Base-by-base conservation (phyloP, 805 yeast species). In the Saturnispora saitoi region DNA sequence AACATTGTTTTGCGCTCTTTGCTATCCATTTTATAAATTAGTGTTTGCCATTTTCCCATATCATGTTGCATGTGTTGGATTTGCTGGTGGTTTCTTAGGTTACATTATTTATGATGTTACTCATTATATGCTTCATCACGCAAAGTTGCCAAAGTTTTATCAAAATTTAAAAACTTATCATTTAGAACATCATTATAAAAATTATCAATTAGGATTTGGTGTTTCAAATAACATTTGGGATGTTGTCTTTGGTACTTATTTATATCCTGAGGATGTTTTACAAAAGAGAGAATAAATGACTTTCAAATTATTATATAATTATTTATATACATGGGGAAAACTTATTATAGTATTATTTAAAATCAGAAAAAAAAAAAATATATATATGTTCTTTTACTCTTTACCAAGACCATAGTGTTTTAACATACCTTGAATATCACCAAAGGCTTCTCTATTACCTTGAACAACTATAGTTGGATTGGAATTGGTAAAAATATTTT, bases 201-300 rank as follows among this genome's bases (percentile, higher is more conserved):
- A 93, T 69, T 93, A 87, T 67, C 95, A 95, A 68, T 70, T 90
- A 58, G 99, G 98, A 1, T 93, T 90, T 58, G 99, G 99, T 57
- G 98, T 93, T 54, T 88, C 98, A 29, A 77, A 89, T 53, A 81
- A 78, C 69, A 87, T 87, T 68, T 93, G 99, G 99, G 99, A 93
- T 66, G 76, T 69, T 26, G 86, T 93, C 10, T 93, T 93, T 65
- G 86, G 85, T 50, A 91, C 98, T 37, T 83, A 80, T 55, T 71
- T 88, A 59, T 73, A 76, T 41, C 70, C 70, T 20, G 68, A 67
- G 38, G 64, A 60, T 43, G 73, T 79, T 41, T 72, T 60, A 54
- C 65, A 73, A 59, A 77, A 73, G 65, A 65, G 43, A 44, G 60
- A 48, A 58, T 72, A 43, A 48, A 8, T 3, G 9, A 4, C 6